Evolutionary conservation across 2,329 filamentous ascomycete genomes (phyloP).

Genomic region (Diplodia mutila): DNA sequence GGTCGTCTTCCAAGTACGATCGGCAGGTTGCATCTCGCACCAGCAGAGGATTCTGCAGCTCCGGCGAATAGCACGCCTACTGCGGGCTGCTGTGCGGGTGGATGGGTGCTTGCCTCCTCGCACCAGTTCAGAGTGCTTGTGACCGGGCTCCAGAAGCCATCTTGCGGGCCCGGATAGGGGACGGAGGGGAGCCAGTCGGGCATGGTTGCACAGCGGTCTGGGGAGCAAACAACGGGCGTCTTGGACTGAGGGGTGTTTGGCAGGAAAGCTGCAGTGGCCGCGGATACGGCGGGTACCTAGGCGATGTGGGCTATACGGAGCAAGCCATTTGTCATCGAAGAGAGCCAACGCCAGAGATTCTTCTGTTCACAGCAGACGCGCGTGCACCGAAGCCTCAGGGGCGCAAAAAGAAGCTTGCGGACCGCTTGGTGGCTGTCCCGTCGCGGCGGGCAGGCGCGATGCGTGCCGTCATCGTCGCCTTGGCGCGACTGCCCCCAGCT

Average conservation of each 20-base stretch:
- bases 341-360: background rate
- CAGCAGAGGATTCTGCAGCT: background rate
- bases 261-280: conserved; percentile 7
- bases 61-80: background rate
- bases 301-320: conserved; percentile 17
- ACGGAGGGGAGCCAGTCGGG: conserved; percentile 48
- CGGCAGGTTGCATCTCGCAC: background rate
- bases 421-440: background rate
- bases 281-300: conserved; percentile 20
- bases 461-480: conserved; percentile 18
- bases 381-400: background rate
- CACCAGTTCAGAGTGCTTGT: conserved; percentile 79
- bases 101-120: conserved; percentile 63
- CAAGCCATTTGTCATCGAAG: conserved; percentile 19
- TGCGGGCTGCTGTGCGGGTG: background rate
- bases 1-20: background rate
- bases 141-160: conserved; percentile 70
- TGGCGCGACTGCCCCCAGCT: background rate
- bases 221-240: background rate
- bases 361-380: background rate
- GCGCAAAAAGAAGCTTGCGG: background rate
- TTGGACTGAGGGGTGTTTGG: conserved; percentile 2
- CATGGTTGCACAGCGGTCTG: conserved; percentile 31
- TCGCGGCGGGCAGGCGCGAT: background rate
- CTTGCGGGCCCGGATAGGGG: conserved; percentile 55